Evolutionary conservation across 23 red algal species (phyloP).

Genomic region (Rhodosorus marinus): DNA sequence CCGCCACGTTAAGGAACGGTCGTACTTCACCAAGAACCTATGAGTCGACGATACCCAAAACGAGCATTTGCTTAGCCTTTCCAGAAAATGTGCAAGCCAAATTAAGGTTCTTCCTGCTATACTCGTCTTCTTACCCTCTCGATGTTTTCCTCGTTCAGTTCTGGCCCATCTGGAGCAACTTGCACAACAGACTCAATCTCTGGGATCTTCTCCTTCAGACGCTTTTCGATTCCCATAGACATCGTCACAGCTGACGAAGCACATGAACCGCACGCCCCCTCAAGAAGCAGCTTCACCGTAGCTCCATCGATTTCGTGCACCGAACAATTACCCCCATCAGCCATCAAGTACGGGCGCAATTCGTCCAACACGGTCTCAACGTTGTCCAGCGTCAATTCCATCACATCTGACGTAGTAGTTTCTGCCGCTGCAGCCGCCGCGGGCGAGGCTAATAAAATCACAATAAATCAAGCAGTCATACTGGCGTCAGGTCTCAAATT

Average conservation of each 20-base stretch:
- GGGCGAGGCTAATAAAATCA: too few species aligned
- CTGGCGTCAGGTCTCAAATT: too few species aligned
- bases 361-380: slow-evolving; percentile 94
- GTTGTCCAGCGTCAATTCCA: too few species aligned
- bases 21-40: slow-evolving; percentile 76
- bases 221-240: slow-evolving; percentile 86
- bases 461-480: too few species aligned
- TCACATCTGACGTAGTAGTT: too few species aligned
- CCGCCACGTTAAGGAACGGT: slow-evolving; percentile 93
- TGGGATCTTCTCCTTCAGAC: slow-evolving; percentile 66
- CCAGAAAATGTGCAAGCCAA: too few species aligned
- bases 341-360: slow-evolving; percentile 87
- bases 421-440: too few species aligned
- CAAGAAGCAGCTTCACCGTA: slow-evolving; percentile 64
- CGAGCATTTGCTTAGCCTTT: too few species aligned
- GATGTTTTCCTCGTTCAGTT: slow-evolving; percentile 53
- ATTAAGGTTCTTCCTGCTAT: too few species aligned
- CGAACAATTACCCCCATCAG: slow-evolving; percentile 86
- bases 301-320: slow-evolving; percentile 90
- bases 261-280: slow-evolving; percentile 84
- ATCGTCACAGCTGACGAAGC: slow-evolving; percentile 78
- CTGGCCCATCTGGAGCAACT: slow-evolving; percentile 50
- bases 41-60: too few species aligned
- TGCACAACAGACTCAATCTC: slow-evolving; percentile 85
- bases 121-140: too few species aligned